These are phyloP conservation scores for Allium fistulosum DNA, from an alignment of 106 monocot species.

Conservation along the genomic window DNA sequence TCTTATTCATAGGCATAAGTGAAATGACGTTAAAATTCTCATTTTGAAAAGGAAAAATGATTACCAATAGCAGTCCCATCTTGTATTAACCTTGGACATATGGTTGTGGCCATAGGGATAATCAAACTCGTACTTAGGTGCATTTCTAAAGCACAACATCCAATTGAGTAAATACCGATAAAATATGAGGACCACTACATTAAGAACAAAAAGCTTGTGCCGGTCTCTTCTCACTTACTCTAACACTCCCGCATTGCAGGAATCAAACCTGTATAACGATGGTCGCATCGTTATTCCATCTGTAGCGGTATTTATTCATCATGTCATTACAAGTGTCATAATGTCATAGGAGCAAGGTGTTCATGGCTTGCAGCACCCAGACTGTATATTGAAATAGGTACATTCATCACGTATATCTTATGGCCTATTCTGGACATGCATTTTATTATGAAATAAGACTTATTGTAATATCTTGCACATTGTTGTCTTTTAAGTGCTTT, in stretches of 20 bases:
- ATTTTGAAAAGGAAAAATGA: not conserved
- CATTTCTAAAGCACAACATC: conserved; percentile 92
- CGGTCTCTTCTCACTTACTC: conserved; percentile 69
- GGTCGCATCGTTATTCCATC: conserved; percentile 66
- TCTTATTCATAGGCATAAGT: not conserved
- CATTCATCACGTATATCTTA: not conserved
- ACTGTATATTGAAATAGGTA: conserved; percentile 26
- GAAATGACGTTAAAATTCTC: not conserved
- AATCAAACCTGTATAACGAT: conserved; percentile 71
- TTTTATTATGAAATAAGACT: conserved; percentile 58
- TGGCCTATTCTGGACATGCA: conserved; percentile 65
- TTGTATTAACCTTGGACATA: conserved; percentile 70
- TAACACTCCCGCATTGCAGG: conserved; percentile 87
- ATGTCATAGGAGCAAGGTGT: conserved; percentile 73
- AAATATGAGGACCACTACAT: conserved; percentile 59
- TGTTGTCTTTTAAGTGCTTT: too few relatives aligned
- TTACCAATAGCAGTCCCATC: conserved; percentile 86
- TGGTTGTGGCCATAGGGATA: conserved; percentile 51
- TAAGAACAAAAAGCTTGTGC: conserved; percentile 84
- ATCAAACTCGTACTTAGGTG: conserved; percentile 22
- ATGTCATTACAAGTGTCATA: conserved; percentile 13
- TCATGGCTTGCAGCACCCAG: conserved; percentile 94
- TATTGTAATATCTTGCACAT: too few relatives aligned
- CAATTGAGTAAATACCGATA: conserved; percentile 74
- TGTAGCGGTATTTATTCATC: conserved; percentile 84